A percentile compares a stretch with the other conserved stretches of the same genome.
Conservation (phyloP, 768 basidiomycete genomes). For the Boletus rubropictus region DNA sequence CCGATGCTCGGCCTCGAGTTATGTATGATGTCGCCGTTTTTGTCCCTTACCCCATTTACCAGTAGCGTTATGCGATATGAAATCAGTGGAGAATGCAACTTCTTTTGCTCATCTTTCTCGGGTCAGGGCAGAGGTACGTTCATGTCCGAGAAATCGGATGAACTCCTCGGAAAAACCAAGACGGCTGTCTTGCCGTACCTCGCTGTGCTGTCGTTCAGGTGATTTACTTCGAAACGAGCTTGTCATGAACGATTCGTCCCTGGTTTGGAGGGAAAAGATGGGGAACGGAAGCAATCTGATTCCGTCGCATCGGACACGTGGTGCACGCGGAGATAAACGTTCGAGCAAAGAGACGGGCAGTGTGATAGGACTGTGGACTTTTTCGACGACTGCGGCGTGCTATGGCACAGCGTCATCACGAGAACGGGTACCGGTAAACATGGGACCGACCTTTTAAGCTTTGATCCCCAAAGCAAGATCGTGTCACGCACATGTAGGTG, state of each 20-base stretch:
- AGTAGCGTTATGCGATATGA: neutral
- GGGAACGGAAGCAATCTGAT: neutral
- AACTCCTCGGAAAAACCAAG: neutral
- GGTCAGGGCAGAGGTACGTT: neutral
- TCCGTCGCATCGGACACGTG: neutral
- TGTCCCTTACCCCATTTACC: neutral
- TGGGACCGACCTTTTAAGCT: too few relatives aligned
- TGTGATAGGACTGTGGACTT: neutral
- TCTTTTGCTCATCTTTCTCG: neutral
- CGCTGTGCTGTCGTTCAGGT: neutral
- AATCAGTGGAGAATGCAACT: neutral
- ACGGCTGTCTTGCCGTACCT: neutral
- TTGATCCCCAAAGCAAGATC: too few relatives aligned
- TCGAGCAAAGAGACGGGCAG: neutral
- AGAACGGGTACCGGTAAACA: too few relatives aligned
- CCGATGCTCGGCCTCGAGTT: neutral
- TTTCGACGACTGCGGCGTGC: too few relatives aligned
- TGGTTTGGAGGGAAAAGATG: neutral
- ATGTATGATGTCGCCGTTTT: neutral
- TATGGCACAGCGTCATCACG: too few relatives aligned
- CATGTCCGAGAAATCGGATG: neutral
- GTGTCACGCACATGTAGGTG: too few relatives aligned
- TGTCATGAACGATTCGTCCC: neutral
- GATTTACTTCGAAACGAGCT: neutral
- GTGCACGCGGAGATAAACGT: too few relatives aligned